Conservation (phyloP, 1,284 basidiomycete genomes). For the Heterobasidion occidentale region DNA sequence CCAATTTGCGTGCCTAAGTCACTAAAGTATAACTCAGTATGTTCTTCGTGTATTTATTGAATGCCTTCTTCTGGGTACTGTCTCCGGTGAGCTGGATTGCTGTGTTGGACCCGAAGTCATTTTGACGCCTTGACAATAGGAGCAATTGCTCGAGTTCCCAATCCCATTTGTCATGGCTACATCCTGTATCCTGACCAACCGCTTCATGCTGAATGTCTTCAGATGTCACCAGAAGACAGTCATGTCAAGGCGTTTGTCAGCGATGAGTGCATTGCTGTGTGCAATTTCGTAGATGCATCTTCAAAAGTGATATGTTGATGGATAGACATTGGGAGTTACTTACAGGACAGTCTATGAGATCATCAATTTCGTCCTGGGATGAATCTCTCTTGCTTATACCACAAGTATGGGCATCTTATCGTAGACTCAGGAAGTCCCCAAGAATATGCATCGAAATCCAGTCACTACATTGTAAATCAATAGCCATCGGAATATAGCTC, state of each 20-base stretch:
- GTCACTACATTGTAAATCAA: no score
- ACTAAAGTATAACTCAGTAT: neutral
- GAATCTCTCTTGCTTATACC: no score
- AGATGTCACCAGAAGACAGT: neutral
- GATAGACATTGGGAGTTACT: no score
- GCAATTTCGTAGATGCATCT: no score
- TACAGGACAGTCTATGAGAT: no score
- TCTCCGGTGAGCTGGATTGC: neutral
- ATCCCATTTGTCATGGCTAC: neutral
- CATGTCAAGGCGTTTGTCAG: neutral
- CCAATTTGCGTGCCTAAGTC: neutral
- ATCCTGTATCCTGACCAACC: neutral
- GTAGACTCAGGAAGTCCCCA: no score
- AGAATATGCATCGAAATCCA: no score
- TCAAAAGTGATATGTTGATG: no score
- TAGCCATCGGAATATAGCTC: no score
- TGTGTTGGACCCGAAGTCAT: neutral
- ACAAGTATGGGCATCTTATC: no score
- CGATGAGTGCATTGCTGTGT: neutral
- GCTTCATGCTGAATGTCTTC: neutral
- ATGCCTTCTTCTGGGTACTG: neutral
- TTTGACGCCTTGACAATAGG: neutral
- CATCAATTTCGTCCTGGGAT: no score
- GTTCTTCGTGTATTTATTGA: neutral
- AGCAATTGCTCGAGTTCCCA: neutral